Percentiles rank a stretch among this genome's conserved stretches.
Conservation (phyloP, 371 early-diverging fungal species). For the Batkoa obscura region DNA sequence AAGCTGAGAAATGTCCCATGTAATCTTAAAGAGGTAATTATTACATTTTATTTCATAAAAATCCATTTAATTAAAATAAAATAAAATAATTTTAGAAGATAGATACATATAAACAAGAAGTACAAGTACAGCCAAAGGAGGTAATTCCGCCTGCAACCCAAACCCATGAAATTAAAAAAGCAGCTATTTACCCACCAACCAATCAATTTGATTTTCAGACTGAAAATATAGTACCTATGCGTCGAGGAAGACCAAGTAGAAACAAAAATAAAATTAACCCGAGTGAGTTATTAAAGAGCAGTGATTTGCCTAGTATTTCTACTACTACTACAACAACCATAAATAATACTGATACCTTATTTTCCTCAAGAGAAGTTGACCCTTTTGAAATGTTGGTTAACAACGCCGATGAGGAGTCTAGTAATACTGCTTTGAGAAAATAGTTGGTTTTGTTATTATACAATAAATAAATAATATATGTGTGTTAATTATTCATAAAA, state of each 20-base stretch:
- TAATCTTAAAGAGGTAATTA: conserved; percentile 30
- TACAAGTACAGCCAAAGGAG: no score
- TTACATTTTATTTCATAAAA: no score
- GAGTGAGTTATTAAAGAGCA: not conserved
- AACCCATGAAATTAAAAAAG: no score
- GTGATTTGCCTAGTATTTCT: not conserved
- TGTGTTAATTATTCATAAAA: no score
- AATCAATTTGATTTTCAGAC: conserved; percentile 17
- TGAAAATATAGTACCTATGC: conserved; percentile 40
- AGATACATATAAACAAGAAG: no score
- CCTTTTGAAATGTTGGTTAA: conserved; percentile 5
- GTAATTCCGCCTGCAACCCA: no score
- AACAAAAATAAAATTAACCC: not conserved
- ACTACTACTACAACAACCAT: not conserved
- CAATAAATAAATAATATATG: no score
- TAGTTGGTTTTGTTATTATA: no score
- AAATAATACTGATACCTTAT: not conserved
- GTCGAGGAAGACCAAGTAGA: conserved; percentile 43
- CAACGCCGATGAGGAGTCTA: no score
- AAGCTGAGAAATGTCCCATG: conserved; percentile 41
- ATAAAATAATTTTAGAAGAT: no score
- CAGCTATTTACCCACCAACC: conserved; percentile 11
- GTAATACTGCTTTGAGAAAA: no score
- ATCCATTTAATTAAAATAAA: no score
- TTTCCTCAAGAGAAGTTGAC: not conserved